Conservation (phyloP, 768 basidiomycete species). For the Chalciporus pseudorubinellus region DNA sequence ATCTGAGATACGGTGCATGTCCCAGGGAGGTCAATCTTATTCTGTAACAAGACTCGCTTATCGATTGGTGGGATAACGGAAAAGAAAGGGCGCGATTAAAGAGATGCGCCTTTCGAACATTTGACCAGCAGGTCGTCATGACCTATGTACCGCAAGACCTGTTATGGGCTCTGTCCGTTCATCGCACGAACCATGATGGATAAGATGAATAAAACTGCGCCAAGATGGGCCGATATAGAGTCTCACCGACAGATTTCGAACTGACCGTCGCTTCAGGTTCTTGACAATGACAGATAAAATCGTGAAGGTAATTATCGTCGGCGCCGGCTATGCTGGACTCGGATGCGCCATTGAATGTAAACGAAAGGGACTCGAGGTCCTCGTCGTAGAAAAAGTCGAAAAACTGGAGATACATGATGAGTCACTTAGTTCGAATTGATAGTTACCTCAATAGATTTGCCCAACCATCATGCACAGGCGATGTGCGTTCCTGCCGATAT, state of each 20-base stretch:
- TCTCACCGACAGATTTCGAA: background rate
- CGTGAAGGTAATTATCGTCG: slow-evolving; percentile 18
- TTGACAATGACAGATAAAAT: background rate
- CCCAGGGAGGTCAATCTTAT: too few species aligned
- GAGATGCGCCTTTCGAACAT: background rate
- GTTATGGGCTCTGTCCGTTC: background rate
- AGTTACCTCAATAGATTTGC: background rate
- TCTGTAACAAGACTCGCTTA: too few species aligned
- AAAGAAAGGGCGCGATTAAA: background rate
- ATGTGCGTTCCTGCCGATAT: background rate
- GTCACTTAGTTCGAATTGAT: background rate
- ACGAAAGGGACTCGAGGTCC: slow-evolving; percentile 24
- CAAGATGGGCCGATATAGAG: too few species aligned
- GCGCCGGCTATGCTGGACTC: slow-evolving; percentile 30
- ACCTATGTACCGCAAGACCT: background rate
- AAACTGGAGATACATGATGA: slow-evolving; percentile 18
- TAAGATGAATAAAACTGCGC: background rate
- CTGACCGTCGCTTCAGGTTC: background rate
- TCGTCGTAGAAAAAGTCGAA: slow-evolving; percentile 22
- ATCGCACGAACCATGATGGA: background rate
- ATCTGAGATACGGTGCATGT: too few species aligned
- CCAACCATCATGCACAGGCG: background rate
- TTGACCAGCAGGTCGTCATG: background rate
- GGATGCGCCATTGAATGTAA: slow-evolving; percentile 26
- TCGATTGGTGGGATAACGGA: too few species aligned